A percentile compares a stretch with the other conserved stretches of the same genome.
Evolutionary conservation across 2,329 filamentous ascomycete genomes (phyloP).

Genomic region (Diaporthe eres): DNA sequence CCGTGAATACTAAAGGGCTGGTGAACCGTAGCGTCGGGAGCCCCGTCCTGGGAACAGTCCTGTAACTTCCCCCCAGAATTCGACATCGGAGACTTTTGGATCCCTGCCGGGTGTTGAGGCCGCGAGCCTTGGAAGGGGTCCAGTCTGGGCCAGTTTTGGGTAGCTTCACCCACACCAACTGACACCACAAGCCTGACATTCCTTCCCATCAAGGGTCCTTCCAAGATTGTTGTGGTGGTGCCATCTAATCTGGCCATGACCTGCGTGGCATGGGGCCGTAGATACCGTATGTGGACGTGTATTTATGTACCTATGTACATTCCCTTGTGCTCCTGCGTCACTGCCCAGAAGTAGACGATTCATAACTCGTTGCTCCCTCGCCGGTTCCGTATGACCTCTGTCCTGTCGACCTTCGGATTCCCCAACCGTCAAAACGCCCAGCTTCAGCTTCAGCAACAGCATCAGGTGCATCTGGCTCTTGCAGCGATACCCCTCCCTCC

Average conservation of each 20-base stretch:
- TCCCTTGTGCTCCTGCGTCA: slow-evolving; percentile 21
- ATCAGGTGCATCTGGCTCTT: neutral
- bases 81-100: slow-evolving; percentile 19
- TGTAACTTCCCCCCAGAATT: neutral
- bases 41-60: slow-evolving; percentile 26
- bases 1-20: neutral
- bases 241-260: slow-evolving; percentile 10
- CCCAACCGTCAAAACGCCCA: neutral
- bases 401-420: neutral
- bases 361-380: slow-evolving; percentile 6
- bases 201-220: slow-evolving; percentile 15
- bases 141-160: slow-evolving; percentile 10
- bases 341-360: slow-evolving; percentile 8
- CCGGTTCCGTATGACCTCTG: slow-evolving; percentile 4
- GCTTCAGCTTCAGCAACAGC: neutral
- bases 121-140: slow-evolving; percentile 18
- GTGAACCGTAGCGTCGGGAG: slow-evolving; percentile 29
- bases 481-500: slow-evolving; percentile 25
- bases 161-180: slow-evolving; percentile 22
- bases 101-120: slow-evolving; percentile 13
- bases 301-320: neutral
- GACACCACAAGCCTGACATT: slow-evolving; percentile 17
- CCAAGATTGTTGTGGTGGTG: slow-evolving; percentile 9
- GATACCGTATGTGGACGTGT: neutral
- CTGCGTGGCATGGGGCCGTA: neutral